Evolutionary conservation across 306 rosid species (phyloP).

Genomic region (Lagenaria siceraria): DNA sequence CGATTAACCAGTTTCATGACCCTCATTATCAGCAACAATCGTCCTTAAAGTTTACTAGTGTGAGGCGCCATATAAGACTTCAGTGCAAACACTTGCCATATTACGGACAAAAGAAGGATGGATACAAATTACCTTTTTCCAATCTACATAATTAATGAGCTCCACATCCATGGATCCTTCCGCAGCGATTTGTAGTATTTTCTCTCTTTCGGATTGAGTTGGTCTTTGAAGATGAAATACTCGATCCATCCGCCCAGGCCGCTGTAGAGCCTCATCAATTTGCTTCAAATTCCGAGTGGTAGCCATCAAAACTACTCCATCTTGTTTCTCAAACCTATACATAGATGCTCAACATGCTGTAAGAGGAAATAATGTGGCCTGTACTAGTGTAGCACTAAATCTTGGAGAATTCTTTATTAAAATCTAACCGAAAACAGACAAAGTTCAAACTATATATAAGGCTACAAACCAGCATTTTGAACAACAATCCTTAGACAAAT

Average conservation of each 20-base stretch:
- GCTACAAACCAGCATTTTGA: no score
- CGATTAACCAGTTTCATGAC: background rate
- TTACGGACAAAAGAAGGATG: background rate
- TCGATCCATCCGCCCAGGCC: conserved; percentile 99
- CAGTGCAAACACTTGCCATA: conserved; percentile 4
- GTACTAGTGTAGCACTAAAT: background rate
- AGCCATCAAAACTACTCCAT: conserved; percentile 98
- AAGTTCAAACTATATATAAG: no score
- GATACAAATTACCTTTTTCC: conserved; percentile 66
- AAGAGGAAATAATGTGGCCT: background rate
- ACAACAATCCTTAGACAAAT: no score
- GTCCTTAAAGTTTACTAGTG: background rate
- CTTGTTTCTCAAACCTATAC: conserved; percentile 93
- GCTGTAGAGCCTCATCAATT: conserved; percentile 86
- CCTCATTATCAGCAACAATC: background rate
- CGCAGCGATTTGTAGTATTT: conserved; percentile 61
- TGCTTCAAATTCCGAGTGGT: conserved; percentile 85
- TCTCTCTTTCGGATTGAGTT: conserved; percentile 85
- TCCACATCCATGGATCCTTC: conserved; percentile 83
- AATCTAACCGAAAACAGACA: background rate
- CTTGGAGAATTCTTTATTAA: background rate
- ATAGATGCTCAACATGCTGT: conserved; percentile 6
- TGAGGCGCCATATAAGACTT: background rate
- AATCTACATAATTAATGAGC: conserved; percentile 76
- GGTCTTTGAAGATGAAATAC: conserved; percentile 96